These are phyloP conservation scores for Aspergillus intermedius DNA, from an alignment of 2,329 filamentous ascomycete genomes.

Conservation along the genomic window DNA sequence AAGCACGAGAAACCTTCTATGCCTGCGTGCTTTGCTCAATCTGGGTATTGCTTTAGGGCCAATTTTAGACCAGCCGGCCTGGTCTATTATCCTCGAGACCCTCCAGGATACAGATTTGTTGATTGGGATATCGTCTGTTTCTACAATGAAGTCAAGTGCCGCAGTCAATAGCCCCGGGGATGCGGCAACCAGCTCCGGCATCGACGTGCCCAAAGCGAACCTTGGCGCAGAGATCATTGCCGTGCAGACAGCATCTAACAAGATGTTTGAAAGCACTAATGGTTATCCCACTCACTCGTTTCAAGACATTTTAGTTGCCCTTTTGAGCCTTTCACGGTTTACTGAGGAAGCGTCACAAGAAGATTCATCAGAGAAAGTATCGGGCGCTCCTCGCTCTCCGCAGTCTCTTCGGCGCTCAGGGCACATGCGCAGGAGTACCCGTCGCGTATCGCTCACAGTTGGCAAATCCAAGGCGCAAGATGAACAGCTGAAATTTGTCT, in stretches of 20 bases:
- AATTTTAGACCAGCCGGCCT: constrained; percentile 68
- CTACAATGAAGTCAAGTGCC: constrained; percentile 25
- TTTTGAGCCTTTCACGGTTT: constrained; percentile 61
- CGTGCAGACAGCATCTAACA: constrained; percentile 77
- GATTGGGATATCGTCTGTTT: constrained; percentile 45
- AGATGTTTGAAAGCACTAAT: constrained; percentile 83
- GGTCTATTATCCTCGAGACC: constrained; percentile 87
- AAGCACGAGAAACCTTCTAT: constrained; percentile 84
- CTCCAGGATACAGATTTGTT: constrained; percentile 89
- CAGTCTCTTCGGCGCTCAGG: constrained; percentile 20
- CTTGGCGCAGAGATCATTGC: constrained; percentile 77
- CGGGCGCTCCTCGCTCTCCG: constrained; percentile 33
- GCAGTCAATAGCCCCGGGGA: constrained; percentile 23
- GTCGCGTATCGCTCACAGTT: constrained; percentile 36
- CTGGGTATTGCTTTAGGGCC: constrained; percentile 90
- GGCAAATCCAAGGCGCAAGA: constrained; percentile 38
- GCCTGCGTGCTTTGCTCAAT: constrained; percentile 85
- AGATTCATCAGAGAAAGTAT: constrained; percentile 47
- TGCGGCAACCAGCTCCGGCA: constrained; percentile 12
- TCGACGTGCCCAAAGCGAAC: constrained; percentile 52
- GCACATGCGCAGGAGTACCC: constrained; percentile 30
- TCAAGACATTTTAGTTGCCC: constrained; percentile 64
- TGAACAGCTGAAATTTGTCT: constrained; percentile 47
- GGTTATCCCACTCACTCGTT: constrained; percentile 85
- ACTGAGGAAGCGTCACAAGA: constrained; percentile 42